phyloP scores from a whole-genome alignment of 345 rosid species.

The Chamaenerion angustifolium region DNA sequence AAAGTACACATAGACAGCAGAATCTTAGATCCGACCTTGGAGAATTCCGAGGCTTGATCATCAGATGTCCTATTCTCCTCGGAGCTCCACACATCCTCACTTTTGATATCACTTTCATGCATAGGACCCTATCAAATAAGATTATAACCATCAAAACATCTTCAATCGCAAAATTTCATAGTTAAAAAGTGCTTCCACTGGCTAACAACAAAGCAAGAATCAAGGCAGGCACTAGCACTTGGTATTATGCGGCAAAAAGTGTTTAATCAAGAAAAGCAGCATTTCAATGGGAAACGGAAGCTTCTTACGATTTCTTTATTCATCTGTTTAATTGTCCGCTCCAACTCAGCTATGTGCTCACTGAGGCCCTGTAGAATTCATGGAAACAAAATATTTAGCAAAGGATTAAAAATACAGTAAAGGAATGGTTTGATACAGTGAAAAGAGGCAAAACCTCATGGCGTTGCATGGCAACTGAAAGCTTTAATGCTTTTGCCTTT shows the following conservation, averaged over 20 bases:
- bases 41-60: slow-evolving; percentile 17
- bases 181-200: too few species aligned
- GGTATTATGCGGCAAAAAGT: neutral
- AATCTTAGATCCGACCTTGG: slow-evolving; percentile 20
- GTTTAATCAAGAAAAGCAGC: neutral
- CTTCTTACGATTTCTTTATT: slow-evolving; percentile 59
- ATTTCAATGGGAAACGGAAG: neutral
- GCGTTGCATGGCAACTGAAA: slow-evolving; percentile 88
- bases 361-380: slow-evolving; percentile 61
- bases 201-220: too few species aligned
- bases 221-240: neutral
- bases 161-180: too few species aligned
- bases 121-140: slow-evolving; percentile 16
- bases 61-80: slow-evolving; percentile 14
- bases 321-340: slow-evolving; percentile 62
- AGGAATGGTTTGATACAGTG: neutral
- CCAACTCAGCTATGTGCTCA: slow-evolving; percentile 86
- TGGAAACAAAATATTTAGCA: slow-evolving; percentile 1
- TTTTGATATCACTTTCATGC: slow-evolving; percentile 15
- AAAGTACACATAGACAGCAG: slow-evolving; percentile 4
- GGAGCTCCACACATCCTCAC: slow-evolving; percentile 17
- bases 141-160: too few species aligned
- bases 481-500: slow-evolving; percentile 92
- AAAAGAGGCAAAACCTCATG: slow-evolving; percentile 54
- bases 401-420: neutral